These are phyloP conservation scores for Rubia tinctorum DNA, from an alignment of 305 asterid species.

Conservation along the genomic window DNA sequence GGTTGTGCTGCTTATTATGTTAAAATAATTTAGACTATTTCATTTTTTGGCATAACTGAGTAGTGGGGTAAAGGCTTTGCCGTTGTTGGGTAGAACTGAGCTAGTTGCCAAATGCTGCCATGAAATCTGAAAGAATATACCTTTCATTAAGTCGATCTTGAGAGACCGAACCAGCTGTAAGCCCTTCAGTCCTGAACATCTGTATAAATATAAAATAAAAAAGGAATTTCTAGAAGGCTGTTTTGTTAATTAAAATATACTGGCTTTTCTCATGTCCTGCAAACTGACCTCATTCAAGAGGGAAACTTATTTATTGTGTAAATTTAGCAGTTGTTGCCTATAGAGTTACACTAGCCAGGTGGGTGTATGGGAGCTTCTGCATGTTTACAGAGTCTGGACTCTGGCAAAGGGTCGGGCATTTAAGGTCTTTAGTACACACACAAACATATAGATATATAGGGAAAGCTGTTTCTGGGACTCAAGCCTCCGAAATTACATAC, in stretches of 20 bases:
- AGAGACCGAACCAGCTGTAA: not conserved
- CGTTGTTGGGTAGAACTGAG: not conserved
- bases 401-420: not conserved
- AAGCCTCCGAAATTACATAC: not conserved
- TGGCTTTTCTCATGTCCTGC: not conserved
- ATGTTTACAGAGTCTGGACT: not conserved
- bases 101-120: not conserved
- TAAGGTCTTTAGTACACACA: not conserved
- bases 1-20: conserved; percentile 39
- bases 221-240: not conserved
- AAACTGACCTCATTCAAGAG: not conserved
- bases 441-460: not conserved
- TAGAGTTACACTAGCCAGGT: not conserved
- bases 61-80: not conserved
- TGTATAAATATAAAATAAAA: not conserved
- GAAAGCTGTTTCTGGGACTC: not conserved
- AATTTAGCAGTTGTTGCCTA: not conserved
- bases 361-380: not conserved
- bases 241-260: not conserved
- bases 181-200: not conserved
- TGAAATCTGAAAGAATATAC: conserved; percentile 1
- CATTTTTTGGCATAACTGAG: not conserved
- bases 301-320: not conserved
- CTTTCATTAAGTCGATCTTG: not conserved
- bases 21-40: not conserved